Base-by-base conservation (phyloP, 2,329 filamentous ascomycete species). In the Daldinia eschscholtzii region DNA sequence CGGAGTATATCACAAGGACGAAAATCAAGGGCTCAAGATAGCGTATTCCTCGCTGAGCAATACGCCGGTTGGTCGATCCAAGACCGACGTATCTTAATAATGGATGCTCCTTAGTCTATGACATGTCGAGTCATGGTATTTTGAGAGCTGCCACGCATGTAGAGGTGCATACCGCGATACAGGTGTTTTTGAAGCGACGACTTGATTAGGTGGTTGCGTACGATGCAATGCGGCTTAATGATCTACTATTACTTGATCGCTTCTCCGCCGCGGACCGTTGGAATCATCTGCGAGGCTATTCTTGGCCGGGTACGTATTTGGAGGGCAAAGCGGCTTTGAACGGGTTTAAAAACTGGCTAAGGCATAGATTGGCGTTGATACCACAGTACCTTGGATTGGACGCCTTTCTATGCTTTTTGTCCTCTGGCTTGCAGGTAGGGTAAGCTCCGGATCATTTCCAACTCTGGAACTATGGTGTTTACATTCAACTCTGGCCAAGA, bases 211-310 rank as follows among this genome's bases (percentile, higher is more conserved):
- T 62, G 33, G 57, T 9, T 55, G 18, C 52, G 23, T 20, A 15
- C 41, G 20, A 58, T 39, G 61, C 50, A 15, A 48, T 63, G 33
- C 59, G 44, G 59, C 61, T 70, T 67, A 39, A 46, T 57, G 58
- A 55, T 57, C 39, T 62, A 55, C 56, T 44, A 28, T 42, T 33
- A 12, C 50, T 37, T 20, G 15, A 3, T 33, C 6, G 13, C 13
- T 37, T 56, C 23, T 30, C 53, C 37, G 9, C 26, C 33, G 23
- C 20, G 18, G 7, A 7, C 15, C 37, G 26, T 48, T 35, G 30
- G 15, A 23, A 30, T 30, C 50, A 60, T 26, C 20, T 35, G 9
- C 12, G 13, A 65, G 23, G 46, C 23, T 55, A 30, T 42, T 42
- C 39, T 39, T 55, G 35, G 37, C 7, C 26, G 20, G 20, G 33